Conservation (phyloP, 176 grass and related monocot genomes). For the Aegilops speltoides region DNA sequence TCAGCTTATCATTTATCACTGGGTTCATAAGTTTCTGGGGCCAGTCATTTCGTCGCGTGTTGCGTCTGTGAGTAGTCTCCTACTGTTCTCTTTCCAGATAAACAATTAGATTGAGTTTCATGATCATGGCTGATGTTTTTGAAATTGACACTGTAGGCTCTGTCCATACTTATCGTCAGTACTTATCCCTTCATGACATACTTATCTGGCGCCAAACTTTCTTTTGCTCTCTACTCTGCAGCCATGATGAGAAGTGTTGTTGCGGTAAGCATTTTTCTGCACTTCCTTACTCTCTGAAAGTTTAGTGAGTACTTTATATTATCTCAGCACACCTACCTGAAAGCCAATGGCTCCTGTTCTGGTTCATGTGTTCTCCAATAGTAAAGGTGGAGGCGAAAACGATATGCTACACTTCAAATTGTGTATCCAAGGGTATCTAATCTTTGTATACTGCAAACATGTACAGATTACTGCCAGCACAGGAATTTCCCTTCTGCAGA, state of each 20-base stretch:
- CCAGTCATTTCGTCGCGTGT: conserved; percentile 43
- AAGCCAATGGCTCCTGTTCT: too few relatives aligned
- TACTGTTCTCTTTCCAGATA: background rate
- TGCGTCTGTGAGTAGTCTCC: conserved; percentile 43
- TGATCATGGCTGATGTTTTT: background rate
- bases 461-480: background rate
- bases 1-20: conserved; percentile 57
- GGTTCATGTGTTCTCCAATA: too few relatives aligned
- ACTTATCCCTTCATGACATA: conserved; percentile 62
- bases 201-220: conserved; percentile 45
- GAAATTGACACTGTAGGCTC: conserved; percentile 41
- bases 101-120: background rate
- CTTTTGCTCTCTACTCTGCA: conserved; percentile 48
- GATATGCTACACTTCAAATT: background rate
- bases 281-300: background rate
- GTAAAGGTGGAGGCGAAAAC: too few relatives aligned
- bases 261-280: conserved; percentile 27
- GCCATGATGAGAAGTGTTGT: conserved; percentile 52
- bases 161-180: conserved; percentile 48
- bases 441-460: background rate
- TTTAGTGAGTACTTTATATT: too few relatives aligned
- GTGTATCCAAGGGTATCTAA: background rate
- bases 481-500: conserved; percentile 61
- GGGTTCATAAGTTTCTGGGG: conserved; percentile 45
- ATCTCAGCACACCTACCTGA: too few relatives aligned